These are phyloP conservation scores for Colletotrichum coccodes DNA, from an alignment of 2,329 filamentous ascomycete genomes.

Conservation along the genomic window DNA sequence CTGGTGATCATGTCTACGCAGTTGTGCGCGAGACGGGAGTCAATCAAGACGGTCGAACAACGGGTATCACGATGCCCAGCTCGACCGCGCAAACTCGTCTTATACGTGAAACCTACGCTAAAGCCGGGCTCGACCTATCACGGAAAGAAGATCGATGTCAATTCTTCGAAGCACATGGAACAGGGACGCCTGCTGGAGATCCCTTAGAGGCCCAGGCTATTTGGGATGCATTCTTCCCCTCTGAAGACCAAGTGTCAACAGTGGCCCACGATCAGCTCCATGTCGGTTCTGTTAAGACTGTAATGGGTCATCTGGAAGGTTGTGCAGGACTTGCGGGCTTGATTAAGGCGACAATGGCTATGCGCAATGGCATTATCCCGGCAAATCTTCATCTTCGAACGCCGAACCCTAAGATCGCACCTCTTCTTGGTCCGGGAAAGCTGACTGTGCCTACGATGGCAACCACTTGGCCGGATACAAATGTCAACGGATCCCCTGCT, in stretches of 20 bases:
- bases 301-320: slow-evolving; percentile 41
- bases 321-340: slow-evolving; percentile 40
- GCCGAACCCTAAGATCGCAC: slow-evolving; percentile 41
- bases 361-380: slow-evolving; percentile 36
- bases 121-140: slow-evolving; percentile 14
- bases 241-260: no score
- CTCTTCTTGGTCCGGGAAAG: neutral
- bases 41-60: slow-evolving; percentile 10
- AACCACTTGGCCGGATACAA: neutral
- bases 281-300: slow-evolving; percentile 42
- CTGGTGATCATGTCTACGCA: slow-evolving; percentile 38
- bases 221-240: no score
- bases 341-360: slow-evolving; percentile 36
- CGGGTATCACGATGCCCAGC: slow-evolving; percentile 48
- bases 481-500: neutral
- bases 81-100: slow-evolving; percentile 38
- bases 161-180: slow-evolving; percentile 48
- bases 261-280: no score
- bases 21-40: slow-evolving; percentile 36
- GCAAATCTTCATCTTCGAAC: slow-evolving; percentile 43
- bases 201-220: no score
- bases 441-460: neutral
- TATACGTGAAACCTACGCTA: slow-evolving; percentile 40
- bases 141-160: slow-evolving; percentile 25
- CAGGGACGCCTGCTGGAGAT: slow-evolving; percentile 50